phyloP scores from a whole-genome alignment of 2,329 filamentous ascomycete genomes.

The Chaetoscypha palmicola region DNA sequence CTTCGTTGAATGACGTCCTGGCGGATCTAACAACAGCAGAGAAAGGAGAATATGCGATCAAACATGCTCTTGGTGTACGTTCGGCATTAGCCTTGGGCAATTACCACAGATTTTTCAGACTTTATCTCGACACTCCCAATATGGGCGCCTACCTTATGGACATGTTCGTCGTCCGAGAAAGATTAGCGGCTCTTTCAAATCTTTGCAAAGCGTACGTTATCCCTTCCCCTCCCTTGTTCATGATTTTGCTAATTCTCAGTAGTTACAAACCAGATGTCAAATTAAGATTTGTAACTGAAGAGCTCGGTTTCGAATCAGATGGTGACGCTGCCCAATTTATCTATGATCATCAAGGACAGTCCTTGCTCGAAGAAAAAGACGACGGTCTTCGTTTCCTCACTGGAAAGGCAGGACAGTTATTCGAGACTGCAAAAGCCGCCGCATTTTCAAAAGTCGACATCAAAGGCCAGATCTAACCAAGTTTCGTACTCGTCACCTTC shows the following conservation, averaged over 20 bases:
- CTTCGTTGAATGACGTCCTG: slow-evolving; percentile 95
- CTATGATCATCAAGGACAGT: slow-evolving; percentile 68
- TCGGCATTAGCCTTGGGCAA: slow-evolving; percentile 89
- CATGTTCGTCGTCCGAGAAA: slow-evolving; percentile 94
- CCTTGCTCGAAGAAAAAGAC: slow-evolving; percentile 69
- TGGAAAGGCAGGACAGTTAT: slow-evolving; percentile 63
- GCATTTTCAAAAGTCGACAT: slow-evolving; percentile 90
- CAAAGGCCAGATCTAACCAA: slow-evolving; percentile 78
- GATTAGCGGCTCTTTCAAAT: slow-evolving; percentile 79
- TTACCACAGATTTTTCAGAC: slow-evolving; percentile 95
- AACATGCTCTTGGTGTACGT: slow-evolving; percentile 85
- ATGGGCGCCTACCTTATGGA: slow-evolving; percentile 99
- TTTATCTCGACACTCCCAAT: slow-evolving; percentile 89
- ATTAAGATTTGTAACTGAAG: slow-evolving; percentile 87
- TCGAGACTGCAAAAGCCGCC: slow-evolving; percentile 64
- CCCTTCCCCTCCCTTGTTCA: not conserved
- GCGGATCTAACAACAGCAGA: slow-evolving; percentile 98
- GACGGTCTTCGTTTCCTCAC: slow-evolving; percentile 68
- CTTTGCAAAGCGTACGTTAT: slow-evolving; percentile 90
- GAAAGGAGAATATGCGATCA: slow-evolving; percentile 76
- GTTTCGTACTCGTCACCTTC: slow-evolving; percentile 12
- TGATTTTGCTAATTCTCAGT: slow-evolving; percentile 42
- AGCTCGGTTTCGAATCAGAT: slow-evolving; percentile 92
- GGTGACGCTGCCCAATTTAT: slow-evolving; percentile 87
- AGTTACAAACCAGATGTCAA: slow-evolving; percentile 91